Percentiles rank a stretch among this genome's conserved stretches.
These are phyloP conservation scores for Bathelium albidoporum DNA, from an alignment of 495 filamentous ascomycete genomes.

Conservation along the genomic window DNA sequence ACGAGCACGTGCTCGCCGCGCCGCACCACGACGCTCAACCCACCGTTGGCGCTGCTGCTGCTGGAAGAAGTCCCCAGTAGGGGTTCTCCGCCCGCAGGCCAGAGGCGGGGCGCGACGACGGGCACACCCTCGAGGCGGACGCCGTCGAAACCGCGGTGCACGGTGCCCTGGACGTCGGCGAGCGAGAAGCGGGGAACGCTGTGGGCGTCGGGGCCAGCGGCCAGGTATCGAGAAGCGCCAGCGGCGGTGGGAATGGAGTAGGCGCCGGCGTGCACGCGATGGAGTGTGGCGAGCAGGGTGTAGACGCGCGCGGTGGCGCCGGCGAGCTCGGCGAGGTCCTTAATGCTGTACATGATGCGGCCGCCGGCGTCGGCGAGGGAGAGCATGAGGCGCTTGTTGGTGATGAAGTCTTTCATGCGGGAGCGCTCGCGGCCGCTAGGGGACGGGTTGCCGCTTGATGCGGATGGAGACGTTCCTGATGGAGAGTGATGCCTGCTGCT, in stretches of 20 bases:
- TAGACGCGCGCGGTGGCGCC: slow-evolving; percentile 95
- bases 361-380: slow-evolving; percentile 94
- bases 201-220: no score
- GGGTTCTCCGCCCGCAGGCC: slow-evolving; percentile 78
- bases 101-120: slow-evolving; percentile 75
- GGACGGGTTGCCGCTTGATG: not conserved
- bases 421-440: slow-evolving; percentile 55
- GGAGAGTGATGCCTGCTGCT: not conserved
- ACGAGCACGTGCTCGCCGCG: slow-evolving; percentile 89
- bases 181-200: slow-evolving; percentile 58
- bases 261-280: slow-evolving; percentile 81
- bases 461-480: not conserved
- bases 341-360: slow-evolving; percentile 98
- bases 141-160: slow-evolving; percentile 88
- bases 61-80: no score
- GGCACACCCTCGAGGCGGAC: slow-evolving; percentile 90
- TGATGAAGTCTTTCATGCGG: slow-evolving; percentile 98
- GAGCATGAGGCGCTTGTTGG: slow-evolving; percentile 97
- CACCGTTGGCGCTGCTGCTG: no score
- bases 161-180: slow-evolving; percentile 82
- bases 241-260: slow-evolving; percentile 59
- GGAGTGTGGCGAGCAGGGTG: slow-evolving; percentile 84
- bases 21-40: slow-evolving; percentile 74
- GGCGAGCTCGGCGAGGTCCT: slow-evolving; percentile 92
- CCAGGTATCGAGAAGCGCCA: no score